Evolutionary conservation across 805 yeast species (phyloP).

Genomic region (Starmerella vitae): DNA sequence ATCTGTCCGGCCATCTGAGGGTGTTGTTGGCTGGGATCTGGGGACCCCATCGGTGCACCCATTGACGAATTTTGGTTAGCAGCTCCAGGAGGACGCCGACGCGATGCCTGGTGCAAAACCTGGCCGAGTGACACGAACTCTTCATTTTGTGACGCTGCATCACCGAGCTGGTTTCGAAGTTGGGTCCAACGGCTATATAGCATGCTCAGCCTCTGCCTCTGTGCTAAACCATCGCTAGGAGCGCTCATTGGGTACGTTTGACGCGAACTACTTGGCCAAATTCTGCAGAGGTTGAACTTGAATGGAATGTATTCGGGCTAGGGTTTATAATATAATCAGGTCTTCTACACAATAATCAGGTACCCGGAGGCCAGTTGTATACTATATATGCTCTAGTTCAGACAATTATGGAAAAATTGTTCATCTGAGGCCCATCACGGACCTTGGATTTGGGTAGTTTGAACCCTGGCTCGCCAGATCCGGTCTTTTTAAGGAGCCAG

Average conservation of each 20-base stretch:
- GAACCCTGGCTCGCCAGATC: neutral
- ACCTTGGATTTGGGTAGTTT: conserved; percentile 29
- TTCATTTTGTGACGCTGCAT: conserved; percentile 21
- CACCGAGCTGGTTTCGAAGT: conserved; percentile 21
- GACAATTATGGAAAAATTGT: conserved; percentile 51
- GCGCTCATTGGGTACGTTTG: conserved; percentile 11
- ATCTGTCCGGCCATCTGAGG: conserved; percentile 2
- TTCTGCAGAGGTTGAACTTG: neutral
- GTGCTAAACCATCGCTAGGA: conserved; percentile 9
- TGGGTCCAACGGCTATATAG: conserved; percentile 23
- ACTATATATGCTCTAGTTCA: conserved; percentile 2
- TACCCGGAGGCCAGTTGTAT: neutral
- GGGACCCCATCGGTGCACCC: neutral
- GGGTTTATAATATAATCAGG: too few relatives aligned
- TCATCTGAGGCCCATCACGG: conserved; percentile 44
- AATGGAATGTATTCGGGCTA: too few relatives aligned
- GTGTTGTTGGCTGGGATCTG: neutral
- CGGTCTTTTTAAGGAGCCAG: conserved; percentile 44
- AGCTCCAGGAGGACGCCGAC: conserved; percentile 6
- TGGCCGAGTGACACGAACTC: conserved; percentile 23
- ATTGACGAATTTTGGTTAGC: neutral
- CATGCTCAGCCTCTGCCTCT: conserved; percentile 23
- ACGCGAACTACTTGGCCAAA: neutral
- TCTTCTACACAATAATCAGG: too few relatives aligned
- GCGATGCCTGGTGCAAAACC: conserved; percentile 17